Percentiles rank a stretch among this genome's conserved stretches.
These are phyloP conservation scores for Salvia splendens DNA, from an alignment of 257 asterid genomes.

Conservation along the genomic window DNA sequence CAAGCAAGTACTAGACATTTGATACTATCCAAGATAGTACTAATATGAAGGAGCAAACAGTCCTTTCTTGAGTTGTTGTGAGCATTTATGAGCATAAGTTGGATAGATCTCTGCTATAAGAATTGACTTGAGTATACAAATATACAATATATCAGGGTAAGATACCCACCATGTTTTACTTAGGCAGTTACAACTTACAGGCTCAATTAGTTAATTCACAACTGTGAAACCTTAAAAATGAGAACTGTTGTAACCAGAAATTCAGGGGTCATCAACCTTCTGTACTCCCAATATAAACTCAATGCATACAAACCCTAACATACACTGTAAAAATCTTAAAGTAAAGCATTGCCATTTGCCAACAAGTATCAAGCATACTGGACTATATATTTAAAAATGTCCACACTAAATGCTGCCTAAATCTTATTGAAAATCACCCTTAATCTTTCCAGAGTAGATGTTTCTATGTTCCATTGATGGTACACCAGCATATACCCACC, in stretches of 20 bases:
- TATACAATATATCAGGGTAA: background rate
- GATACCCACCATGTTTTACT: background rate
- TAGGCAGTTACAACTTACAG: background rate
- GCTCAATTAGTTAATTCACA: background rate
- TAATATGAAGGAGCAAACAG: background rate
- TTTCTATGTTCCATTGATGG: background rate
- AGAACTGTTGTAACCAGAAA: background rate
- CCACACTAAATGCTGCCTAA: background rate
- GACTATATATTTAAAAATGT: background rate
- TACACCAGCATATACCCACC: background rate
- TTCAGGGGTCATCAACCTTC: background rate
- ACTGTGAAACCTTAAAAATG: background rate
- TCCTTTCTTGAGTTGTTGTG: background rate
- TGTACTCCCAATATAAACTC: background rate
- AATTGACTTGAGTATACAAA: background rate
- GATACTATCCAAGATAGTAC: background rate
- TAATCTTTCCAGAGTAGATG: background rate
- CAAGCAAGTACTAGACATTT: background rate
- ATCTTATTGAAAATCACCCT: background rate
- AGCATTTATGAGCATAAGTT: constrained; percentile 9
- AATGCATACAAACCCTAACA: background rate
- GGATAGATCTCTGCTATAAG: background rate
- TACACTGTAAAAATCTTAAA: background rate
- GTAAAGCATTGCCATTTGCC: too few species aligned
- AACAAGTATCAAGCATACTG: too few species aligned